phyloP scores from a whole-genome alignment of 2,329 filamentous ascomycete species.

The Alternaria panax region DNA sequence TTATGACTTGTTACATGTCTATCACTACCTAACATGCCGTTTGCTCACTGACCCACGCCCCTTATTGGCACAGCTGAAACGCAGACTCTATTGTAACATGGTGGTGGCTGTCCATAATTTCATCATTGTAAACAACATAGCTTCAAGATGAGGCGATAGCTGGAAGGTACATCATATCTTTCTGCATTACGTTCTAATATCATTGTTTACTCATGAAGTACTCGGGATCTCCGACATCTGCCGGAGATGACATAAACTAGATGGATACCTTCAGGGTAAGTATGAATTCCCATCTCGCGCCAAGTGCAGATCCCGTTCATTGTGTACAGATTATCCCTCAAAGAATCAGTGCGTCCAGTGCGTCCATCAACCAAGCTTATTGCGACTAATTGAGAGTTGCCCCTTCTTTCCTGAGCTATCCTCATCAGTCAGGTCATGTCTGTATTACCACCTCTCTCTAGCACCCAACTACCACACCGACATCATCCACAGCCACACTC shows the following conservation, averaged over 20 bases:
- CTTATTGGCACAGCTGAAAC: background rate
- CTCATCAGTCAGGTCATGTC: background rate
- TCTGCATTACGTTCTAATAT: too few relatives aligned
- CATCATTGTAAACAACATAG: background rate
- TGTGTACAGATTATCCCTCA: background rate
- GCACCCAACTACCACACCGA: constrained; percentile 20
- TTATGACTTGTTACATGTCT: background rate
- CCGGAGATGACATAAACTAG: background rate
- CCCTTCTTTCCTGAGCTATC: background rate
- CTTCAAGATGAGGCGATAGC: background rate
- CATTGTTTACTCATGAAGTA: too few relatives aligned
- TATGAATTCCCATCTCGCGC: too few relatives aligned
- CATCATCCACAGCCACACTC: constrained; percentile 26
- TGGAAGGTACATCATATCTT: too few relatives aligned
- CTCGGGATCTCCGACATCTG: too few relatives aligned
- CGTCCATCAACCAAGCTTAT: background rate
- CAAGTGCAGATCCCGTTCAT: background rate
- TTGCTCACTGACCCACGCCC: background rate
- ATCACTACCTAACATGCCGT: background rate
- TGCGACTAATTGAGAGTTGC: too few relatives aligned
- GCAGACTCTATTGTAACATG: background rate
- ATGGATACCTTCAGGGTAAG: too few relatives aligned
- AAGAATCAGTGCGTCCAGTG: background rate
- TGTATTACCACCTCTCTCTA: background rate
- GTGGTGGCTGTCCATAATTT: background rate